phyloP scores from a whole-genome alignment of 2,329 filamentous ascomycete species.

The Alternaria conjuncta region DNA sequence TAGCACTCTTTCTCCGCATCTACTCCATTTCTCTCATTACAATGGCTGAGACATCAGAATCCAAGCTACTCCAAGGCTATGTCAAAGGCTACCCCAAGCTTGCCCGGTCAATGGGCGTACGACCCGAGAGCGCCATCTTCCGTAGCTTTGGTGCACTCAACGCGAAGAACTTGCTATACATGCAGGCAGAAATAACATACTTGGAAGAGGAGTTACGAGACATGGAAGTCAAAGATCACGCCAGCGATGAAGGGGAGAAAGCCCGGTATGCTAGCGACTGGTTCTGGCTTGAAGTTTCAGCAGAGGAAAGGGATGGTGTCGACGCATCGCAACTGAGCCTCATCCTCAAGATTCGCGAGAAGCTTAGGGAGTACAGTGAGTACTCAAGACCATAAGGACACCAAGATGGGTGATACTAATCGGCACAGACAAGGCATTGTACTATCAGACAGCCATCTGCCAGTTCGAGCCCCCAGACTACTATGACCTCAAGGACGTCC shows the following conservation, averaged over 20 bases:
- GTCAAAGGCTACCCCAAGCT: background rate
- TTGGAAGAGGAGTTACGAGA: background rate
- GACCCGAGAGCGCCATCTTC: background rate
- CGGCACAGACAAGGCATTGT: background rate
- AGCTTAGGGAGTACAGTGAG: background rate
- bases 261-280: background rate
- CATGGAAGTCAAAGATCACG: background rate
- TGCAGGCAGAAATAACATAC: background rate
- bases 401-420: background rate
- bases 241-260: background rate
- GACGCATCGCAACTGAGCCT: background rate
- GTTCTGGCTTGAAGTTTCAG: background rate
- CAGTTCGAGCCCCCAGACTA: background rate
- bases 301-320: background rate
- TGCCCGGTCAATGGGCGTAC: background rate
- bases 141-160: background rate
- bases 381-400: background rate
- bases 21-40: background rate
- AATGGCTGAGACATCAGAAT: constrained; percentile 20
- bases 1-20: background rate
- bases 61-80: constrained; percentile 32
- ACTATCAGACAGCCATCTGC: background rate
- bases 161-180: background rate
- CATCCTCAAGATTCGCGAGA: background rate
- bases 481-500: background rate